Evolutionary conservation across 2,329 filamentous ascomycete species (phyloP).

Genomic region (Talaromyces albobiverticillius): DNA sequence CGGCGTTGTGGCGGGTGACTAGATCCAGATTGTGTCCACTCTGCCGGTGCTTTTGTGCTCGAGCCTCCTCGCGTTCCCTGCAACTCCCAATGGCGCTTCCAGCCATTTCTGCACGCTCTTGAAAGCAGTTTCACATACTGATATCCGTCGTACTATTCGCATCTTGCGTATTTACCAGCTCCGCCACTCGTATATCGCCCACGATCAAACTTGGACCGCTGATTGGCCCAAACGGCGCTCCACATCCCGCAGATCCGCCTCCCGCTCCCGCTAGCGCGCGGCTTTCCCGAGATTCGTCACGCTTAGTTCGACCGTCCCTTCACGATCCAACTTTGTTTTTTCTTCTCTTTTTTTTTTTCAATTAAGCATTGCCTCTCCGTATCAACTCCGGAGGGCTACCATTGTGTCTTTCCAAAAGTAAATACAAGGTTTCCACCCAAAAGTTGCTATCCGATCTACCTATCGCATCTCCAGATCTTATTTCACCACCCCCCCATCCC

Average conservation of each 20-base stretch:
- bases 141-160: not conserved
- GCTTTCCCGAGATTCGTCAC: slow-evolving; percentile 15
- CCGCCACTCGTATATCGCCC: not conserved
- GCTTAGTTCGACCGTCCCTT: not conserved
- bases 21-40: too few relatives aligned
- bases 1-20: not conserved
- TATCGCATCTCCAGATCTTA: not conserved
- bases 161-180: not conserved
- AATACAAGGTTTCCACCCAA: not conserved
- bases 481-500: not conserved
- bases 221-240: not conserved
- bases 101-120: not conserved
- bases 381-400: not conserved
- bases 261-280: slow-evolving; percentile 11
- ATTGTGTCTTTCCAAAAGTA: not conserved
- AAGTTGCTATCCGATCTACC: not conserved
- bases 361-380: not conserved
- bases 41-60: not conserved
- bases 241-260: slow-evolving; percentile 2
- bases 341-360: not conserved
- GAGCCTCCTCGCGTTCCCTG: not conserved
- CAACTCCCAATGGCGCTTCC: not conserved
- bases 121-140: not conserved
- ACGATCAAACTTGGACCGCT: too few relatives aligned
- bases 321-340: not conserved